Conservation (phyloP, 1,139 yeast species). For the Cylindricascospora bacillispora region DNA sequence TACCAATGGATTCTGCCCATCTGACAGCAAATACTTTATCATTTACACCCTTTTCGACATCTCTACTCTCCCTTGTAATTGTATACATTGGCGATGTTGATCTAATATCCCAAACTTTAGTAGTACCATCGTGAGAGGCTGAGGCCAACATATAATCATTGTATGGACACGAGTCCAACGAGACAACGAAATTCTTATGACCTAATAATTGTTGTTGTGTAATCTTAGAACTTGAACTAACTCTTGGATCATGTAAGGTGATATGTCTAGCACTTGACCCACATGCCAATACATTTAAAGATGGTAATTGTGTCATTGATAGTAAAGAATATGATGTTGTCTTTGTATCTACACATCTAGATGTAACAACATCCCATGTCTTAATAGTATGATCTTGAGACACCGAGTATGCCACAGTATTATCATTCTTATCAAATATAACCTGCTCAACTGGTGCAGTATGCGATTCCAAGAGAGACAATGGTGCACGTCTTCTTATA, state of each 20-base stretch:
- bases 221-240: slow-evolving; percentile 35
- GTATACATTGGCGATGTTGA: slow-evolving; percentile 78
- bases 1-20: slow-evolving; percentile 72
- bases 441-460: slow-evolving; percentile 79
- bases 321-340: slow-evolving; percentile 80
- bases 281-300: slow-evolving; percentile 59
- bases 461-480: slow-evolving; percentile 69
- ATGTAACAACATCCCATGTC: slow-evolving; percentile 90
- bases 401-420: slow-evolving; percentile 80
- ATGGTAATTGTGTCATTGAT: slow-evolving; percentile 57
- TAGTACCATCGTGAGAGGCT: slow-evolving; percentile 92
- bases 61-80: slow-evolving; percentile 52
- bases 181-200: slow-evolving; percentile 82
- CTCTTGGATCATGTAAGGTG: slow-evolving; percentile 83
- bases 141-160: slow-evolving; percentile 74
- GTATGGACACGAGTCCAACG: slow-evolving; percentile 59
- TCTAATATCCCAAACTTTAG: slow-evolving; percentile 90
- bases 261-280: slow-evolving; percentile 97
- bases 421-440: slow-evolving; percentile 56
- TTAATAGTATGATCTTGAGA: slow-evolving; percentile 91
- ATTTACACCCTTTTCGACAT: slow-evolving; percentile 27
- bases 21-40: slow-evolving; percentile 73
- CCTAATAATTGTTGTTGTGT: slow-evolving; percentile 67
- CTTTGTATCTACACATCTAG: slow-evolving; percentile 74
- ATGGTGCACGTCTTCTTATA: slow-evolving; percentile 69